Evolutionary conservation across 2,329 filamentous ascomycete species (phyloP).

Genomic region (Colletotrichum destructivum): DNA sequence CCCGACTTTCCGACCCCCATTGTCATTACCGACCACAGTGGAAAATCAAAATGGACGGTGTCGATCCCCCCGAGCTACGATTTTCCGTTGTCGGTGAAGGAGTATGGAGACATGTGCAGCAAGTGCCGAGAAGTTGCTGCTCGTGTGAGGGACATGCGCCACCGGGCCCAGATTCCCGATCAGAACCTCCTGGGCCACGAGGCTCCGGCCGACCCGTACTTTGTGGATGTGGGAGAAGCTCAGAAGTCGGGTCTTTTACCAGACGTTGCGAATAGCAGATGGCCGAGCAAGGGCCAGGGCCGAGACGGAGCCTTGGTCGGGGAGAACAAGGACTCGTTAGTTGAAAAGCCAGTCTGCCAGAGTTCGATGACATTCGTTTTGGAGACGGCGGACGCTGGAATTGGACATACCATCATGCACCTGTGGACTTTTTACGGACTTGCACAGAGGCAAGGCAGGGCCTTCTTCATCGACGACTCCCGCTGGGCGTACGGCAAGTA

Average conservation of each 20-base stretch:
- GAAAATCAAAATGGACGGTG: slow-evolving; percentile 83
- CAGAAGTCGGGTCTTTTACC: slow-evolving; percentile 75
- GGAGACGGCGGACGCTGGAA: slow-evolving; percentile 79
- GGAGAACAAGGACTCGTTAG: slow-evolving; percentile 58
- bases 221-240: slow-evolving; percentile 82
- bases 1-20: slow-evolving; percentile 82
- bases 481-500: slow-evolving; percentile 88
- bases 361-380: slow-evolving; percentile 84
- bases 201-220: slow-evolving; percentile 76
- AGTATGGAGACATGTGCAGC: slow-evolving; percentile 79
- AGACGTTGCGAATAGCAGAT: slow-evolving; percentile 46
- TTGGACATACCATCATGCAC: slow-evolving; percentile 83
- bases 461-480: slow-evolving; percentile 89
- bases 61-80: slow-evolving; percentile 78
- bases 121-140: slow-evolving; percentile 77
- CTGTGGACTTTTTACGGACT: slow-evolving; percentile 89
- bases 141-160: slow-evolving; percentile 68
- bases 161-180: slow-evolving; percentile 55
- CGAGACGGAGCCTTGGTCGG: slow-evolving; percentile 61
- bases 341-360: slow-evolving; percentile 73
- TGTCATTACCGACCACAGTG: slow-evolving; percentile 75
- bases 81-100: slow-evolving; percentile 76
- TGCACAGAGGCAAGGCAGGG: slow-evolving; percentile 79
- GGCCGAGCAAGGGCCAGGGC: slow-evolving; percentile 38
- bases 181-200: slow-evolving; percentile 66